These are phyloP conservation scores for Coniferiporia sulphurascens DNA, from an alignment of 1,284 basidiomycete species.

Conservation along the genomic window DNA sequence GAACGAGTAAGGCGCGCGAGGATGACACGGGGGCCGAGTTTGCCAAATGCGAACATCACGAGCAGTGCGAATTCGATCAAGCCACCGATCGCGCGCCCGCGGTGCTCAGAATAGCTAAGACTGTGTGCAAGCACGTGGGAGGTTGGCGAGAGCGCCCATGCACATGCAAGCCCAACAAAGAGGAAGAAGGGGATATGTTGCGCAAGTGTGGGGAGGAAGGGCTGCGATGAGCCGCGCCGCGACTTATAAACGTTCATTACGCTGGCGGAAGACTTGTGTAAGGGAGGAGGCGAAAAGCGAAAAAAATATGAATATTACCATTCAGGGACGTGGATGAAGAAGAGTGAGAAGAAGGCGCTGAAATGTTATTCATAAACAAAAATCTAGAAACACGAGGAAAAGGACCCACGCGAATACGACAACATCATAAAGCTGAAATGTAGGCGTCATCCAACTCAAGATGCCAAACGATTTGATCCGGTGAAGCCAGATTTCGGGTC, in stretches of 20 bases:
- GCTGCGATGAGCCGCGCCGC: conserved; percentile 6
- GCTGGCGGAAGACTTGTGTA: conserved; percentile 4
- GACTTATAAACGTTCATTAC: conserved; percentile 21
- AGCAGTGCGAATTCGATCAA: conserved; percentile 21
- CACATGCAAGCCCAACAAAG: conserved; percentile 18
- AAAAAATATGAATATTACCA: conserved; percentile 17
- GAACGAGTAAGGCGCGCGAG: conserved; percentile 21
- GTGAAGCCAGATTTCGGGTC: conserved; percentile 20
- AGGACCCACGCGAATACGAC: conserved; percentile 11
- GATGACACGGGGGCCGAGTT: conserved; percentile 23
- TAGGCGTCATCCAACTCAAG: conserved; percentile 1
- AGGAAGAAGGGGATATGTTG: conserved; percentile 20
- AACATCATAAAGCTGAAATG: conserved; percentile 11
- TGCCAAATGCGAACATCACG: conserved; percentile 24
- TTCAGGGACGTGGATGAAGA: conserved; percentile 21
- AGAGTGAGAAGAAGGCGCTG: conserved; percentile 20
- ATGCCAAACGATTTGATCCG: conserved; percentile 8
- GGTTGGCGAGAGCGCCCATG: conserved; percentile 21
- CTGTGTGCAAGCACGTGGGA: conserved; percentile 17
- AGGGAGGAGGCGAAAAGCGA: not conserved
- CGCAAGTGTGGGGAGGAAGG: conserved; percentile 17
- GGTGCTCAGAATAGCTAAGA: not conserved
- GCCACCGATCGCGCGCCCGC: conserved; percentile 10
- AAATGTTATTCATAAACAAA: not conserved
- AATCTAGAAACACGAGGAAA: not conserved